Conservation (phyloP, 1,284 basidiomycete genomes). For the Austroboletus niveus region DNA sequence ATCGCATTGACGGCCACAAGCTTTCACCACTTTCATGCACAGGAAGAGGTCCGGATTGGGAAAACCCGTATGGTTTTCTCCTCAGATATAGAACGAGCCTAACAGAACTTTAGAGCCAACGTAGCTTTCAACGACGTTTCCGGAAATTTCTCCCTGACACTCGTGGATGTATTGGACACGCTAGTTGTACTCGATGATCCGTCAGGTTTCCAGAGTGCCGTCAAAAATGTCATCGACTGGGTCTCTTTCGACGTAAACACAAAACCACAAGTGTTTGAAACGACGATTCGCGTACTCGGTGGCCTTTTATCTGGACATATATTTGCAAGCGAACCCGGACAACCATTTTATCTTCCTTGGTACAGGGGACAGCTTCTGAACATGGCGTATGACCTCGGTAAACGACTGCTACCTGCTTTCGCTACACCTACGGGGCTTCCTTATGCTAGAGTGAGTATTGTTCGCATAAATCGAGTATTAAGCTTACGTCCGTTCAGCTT, state of each 20-base stretch:
- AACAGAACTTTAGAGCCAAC: slow-evolving; percentile 49
- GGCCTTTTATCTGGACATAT: slow-evolving; percentile 86
- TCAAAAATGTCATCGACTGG: slow-evolving; percentile 70
- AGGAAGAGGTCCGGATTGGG: slow-evolving; percentile 79
- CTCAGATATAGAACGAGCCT: slow-evolving; percentile 3
- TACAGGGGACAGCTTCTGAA: slow-evolving; percentile 73
- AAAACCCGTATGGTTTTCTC: slow-evolving; percentile 58
- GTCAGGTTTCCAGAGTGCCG: slow-evolving; percentile 71
- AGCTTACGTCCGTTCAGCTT: slow-evolving; percentile 43
- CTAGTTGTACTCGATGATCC: slow-evolving; percentile 76
- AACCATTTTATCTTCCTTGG: slow-evolving; percentile 74
- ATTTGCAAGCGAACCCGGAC: slow-evolving; percentile 64
- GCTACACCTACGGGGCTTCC: slow-evolving; percentile 86
- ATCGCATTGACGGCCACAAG: slow-evolving; percentile 38
- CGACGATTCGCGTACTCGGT: slow-evolving; percentile 86
- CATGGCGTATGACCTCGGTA: slow-evolving; percentile 83
- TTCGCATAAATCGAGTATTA: slow-evolving; percentile 1
- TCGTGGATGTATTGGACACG: slow-evolving; percentile 81
- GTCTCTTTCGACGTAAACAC: slow-evolving; percentile 88
- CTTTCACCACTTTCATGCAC: slow-evolving; percentile 84
- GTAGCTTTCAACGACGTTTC: slow-evolving; percentile 80
- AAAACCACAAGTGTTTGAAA: slow-evolving; percentile 90
- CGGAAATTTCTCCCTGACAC: slow-evolving; percentile 82
- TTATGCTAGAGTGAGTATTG: slow-evolving; percentile 68
- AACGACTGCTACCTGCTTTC: slow-evolving; percentile 85